Evolutionary conservation across 2,329 filamentous ascomycete genomes (phyloP).

Genomic region (Trichoderma atrobrunneum): DNA sequence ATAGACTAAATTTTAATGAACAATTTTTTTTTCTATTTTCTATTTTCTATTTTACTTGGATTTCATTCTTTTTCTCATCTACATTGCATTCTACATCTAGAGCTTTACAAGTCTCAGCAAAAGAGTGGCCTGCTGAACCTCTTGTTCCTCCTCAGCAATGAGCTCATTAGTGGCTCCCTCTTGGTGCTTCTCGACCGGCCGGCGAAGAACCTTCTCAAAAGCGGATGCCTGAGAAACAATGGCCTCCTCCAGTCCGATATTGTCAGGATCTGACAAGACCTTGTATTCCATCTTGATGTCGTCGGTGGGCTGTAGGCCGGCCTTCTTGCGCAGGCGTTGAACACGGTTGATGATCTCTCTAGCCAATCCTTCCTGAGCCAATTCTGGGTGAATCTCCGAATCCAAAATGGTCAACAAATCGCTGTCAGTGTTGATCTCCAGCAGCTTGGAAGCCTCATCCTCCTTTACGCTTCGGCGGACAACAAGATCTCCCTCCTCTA

Average conservation of each 20-base stretch:
- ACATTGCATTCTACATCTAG: not conserved
- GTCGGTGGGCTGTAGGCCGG: conserved; percentile 84
- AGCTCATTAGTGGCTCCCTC: conserved; percentile 38
- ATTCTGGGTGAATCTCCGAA: conserved; percentile 73
- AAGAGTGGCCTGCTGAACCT: conserved; percentile 80
- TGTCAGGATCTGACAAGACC: conserved; percentile 74
- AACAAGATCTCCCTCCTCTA: conserved; percentile 76
- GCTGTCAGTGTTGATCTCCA: conserved; percentile 84
- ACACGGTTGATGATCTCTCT: conserved; percentile 92
- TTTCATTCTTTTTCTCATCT: not conserved
- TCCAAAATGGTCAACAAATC: conserved; percentile 93
- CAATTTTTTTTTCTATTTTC: not conserved
- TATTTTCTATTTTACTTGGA: not conserved
- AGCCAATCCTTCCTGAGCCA: conserved; percentile 84
- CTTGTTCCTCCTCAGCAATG: conserved; percentile 80
- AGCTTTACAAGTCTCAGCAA: conserved; percentile 73
- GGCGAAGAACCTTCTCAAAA: conserved; percentile 74
- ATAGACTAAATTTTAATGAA: conserved; percentile 12
- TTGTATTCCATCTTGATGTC: conserved; percentile 94
- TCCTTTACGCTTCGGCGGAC: conserved; percentile 76
- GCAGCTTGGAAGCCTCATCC: conserved; percentile 64
- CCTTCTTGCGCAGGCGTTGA: conserved; percentile 90
- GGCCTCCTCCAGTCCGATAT: conserved; percentile 66
- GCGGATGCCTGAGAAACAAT: conserved; percentile 65
- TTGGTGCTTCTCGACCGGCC: conserved; percentile 61